Evolutionary conservation across 345 rosid species (phyloP).

Genomic region (Noccaea caerulescens): DNA sequence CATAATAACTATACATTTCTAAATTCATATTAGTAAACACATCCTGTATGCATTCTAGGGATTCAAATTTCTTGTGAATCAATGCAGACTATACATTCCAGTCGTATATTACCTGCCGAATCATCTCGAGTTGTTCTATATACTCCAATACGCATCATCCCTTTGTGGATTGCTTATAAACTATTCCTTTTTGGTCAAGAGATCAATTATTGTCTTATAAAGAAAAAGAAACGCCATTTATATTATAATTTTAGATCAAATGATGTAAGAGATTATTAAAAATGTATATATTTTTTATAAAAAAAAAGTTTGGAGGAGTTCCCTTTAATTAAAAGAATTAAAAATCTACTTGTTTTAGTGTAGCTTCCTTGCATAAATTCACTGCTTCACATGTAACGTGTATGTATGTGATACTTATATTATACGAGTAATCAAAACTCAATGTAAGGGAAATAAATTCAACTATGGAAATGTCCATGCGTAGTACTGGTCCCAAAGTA

Average conservation of each 20-base stretch:
- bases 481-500: slow-evolving; percentile 45
- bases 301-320: not conserved
- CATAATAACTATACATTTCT: no score
- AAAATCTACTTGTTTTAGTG: not conserved
- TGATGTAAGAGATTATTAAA: not conserved
- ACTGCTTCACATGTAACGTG: slow-evolving; percentile 26
- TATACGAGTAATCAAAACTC: slow-evolving; percentile 30
- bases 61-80: slow-evolving; percentile 1
- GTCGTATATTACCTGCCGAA: slow-evolving; percentile 9
- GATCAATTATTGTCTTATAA: slow-evolving; percentile 14
- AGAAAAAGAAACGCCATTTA: not conserved
- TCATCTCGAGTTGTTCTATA: slow-evolving; percentile 17
- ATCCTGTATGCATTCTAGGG: not conserved
- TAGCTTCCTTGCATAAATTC: slow-evolving; percentile 12
- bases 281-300: not conserved
- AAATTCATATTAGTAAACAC: not conserved
- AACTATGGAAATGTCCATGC: slow-evolving; percentile 41
- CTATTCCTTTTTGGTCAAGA: slow-evolving; percentile 21
- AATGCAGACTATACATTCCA: not conserved
- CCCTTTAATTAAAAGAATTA: not conserved
- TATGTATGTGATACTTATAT: slow-evolving; percentile 9
- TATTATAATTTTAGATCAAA: not conserved
- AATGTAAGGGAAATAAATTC: slow-evolving; percentile 36
- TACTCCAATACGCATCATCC: slow-evolving; percentile 34
- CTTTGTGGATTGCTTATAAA: slow-evolving; percentile 25